Evolutionary conservation across 345 rosid species (phyloP), one percentile per base, ranked within the genome.

Genomic region (Dipteronia dyeriana): DNA sequence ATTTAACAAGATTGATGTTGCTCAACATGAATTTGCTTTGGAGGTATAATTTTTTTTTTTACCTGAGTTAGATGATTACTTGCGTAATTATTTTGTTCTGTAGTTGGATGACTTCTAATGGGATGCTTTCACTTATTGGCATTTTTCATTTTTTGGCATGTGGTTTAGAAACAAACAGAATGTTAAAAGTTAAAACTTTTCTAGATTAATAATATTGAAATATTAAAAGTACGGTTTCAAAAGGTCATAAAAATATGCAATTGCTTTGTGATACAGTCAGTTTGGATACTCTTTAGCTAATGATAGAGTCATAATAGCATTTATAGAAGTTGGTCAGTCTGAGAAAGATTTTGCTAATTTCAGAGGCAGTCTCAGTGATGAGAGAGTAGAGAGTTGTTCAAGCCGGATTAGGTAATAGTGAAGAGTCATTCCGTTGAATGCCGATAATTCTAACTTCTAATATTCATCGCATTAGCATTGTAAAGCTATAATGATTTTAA

Each of bases 1-100:
- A 68, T 92, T 92, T 85, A 92, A 92, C 93, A 92, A 92, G 85
- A 87, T 63, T 45, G 97, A 92, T 78, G 92, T 92, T 19, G 94
- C 97, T 76, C 90, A 92, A 64, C 95, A 92, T 82, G 82, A 89
- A 80, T 92, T 92, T 87, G 97, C 97, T 78, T 68, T 92, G 71
- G 94, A 92, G 92, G 97, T 92, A 83, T 45, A 3, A 49, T 29
- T n/a, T 25, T 74, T 69, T 43, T 10, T 45, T 9, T 45, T 45
- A 10, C 49, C 53, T 9, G 8, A 29, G 59, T 25, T 64, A 23
- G 70, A 39, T 60, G 11, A 19, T 20, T 22, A 26, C 69, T 39
- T 17, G 13, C 29, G 45, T 17, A 45, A 60, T 22, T 59, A 17
- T 74, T 34, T 66, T 76, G 19, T 76, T 57, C 63, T 53, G 13